A percentile compares a stretch with the other conserved stretches of the same genome.
phyloP scores from a whole-genome alignment of 1,284 basidiomycete species.

The Irpex sp. region DNA sequence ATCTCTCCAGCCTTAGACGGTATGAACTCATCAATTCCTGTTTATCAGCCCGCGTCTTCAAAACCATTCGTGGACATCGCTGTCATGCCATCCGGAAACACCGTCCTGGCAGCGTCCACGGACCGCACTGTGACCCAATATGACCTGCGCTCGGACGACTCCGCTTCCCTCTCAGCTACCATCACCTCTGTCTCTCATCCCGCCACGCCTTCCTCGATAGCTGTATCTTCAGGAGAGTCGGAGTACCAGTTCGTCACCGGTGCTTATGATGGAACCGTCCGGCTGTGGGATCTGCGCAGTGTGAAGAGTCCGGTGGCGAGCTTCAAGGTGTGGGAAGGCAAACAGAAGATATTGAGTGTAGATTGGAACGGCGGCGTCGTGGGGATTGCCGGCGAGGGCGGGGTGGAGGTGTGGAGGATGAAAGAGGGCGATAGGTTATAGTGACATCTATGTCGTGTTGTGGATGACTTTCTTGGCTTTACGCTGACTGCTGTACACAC shows the following conservation, averaged over 20 bases:
- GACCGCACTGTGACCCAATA: conserved; percentile 67
- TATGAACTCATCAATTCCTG: not conserved
- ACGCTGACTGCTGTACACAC: too few species aligned
- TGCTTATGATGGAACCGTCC: conserved; percentile 78
- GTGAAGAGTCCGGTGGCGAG: conserved; percentile 58
- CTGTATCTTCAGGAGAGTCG: conserved; percentile 41
- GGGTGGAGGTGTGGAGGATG: conserved; percentile 76
- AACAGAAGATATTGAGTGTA: conserved; percentile 70
- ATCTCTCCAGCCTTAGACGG: not conserved
- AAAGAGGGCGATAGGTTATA: conserved; percentile 27
- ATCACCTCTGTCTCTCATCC: conserved; percentile 60
- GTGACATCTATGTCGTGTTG: too few species aligned
- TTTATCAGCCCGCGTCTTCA: conserved; percentile 55
- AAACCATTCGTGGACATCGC: conserved; percentile 67
- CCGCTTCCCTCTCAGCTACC: conserved; percentile 39
- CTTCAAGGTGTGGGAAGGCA: conserved; percentile 62
- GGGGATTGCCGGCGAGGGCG: conserved; percentile 81
- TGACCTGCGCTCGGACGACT: conserved; percentile 50
- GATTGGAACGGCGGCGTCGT: conserved; percentile 77
- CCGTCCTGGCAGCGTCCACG: conserved; percentile 57
- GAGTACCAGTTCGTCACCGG: conserved; percentile 74
- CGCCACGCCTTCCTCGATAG: conserved; percentile 73
- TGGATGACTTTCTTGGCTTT: too few species aligned
- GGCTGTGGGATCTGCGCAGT: conserved; percentile 86
- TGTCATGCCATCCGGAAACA: conserved; percentile 37